Base-by-base conservation (phyloP, 2,329 filamentous ascomycete species). In the Clarireedia sp. region DNA sequence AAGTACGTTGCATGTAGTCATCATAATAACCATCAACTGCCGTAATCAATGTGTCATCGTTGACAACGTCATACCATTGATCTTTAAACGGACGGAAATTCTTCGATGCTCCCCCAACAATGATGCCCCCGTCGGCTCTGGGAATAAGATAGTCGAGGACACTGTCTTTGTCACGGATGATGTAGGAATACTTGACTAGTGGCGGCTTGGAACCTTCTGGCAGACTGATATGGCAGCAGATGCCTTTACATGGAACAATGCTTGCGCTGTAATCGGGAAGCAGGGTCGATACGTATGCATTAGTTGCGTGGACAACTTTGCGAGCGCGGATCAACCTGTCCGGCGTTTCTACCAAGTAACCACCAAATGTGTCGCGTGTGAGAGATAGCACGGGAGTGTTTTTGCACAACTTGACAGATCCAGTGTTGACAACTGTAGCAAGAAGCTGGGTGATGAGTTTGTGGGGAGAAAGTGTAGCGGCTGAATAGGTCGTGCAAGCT, bases 261-360 rank as follows among this genome's bases (percentile, higher is more conserved):
- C 80, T 76, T 57, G 54, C 43, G 8, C 49, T 16, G 41, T 60
- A 63, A 78, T 75, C 67, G 0, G 82, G 82, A 1, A 83, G 70
- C 5, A 89, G 66, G 12, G 78, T 75, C 1, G 81, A 78, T 0
- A 83, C 86, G 66, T 87, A 88, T 14, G 74, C 85, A 61, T 89
- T 89, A 1, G 82, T 87, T 16, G 85, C 83, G 44, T 86, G 74
- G 26, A 88, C 71, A 17, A 88, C 72, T 38, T 75, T 77, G 19
- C 71, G 72, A 1, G 85, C 74, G 7, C 62, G 67, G 51, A 85
- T 76, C 0, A 56, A 64, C 8, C 85, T 85, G 19, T 83, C 75
- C 0, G 71, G 64, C 2, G 83, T 86, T 10, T 72, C 65, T 1
- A 83, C 68, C 1, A 66, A 72, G 71, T 77, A 81, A n/a, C 60